Base-by-base conservation (phyloP, 208 protist genomes). In the Acanthamoeba royreba region DNA sequence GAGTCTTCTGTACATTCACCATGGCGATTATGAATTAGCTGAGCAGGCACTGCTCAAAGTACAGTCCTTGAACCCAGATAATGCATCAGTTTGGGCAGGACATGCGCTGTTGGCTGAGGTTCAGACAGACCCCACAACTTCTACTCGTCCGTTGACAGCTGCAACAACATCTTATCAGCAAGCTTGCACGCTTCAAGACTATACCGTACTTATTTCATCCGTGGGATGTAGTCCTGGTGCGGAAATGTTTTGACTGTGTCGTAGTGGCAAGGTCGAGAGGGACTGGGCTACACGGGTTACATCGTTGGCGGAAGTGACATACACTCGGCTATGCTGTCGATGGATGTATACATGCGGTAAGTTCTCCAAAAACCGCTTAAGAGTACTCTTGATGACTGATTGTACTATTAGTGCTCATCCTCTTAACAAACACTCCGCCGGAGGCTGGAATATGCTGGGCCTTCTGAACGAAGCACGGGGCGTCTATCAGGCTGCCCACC, bases 21-120 rank as follows among this genome's bases (percentile, higher is more conserved):
- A 89, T 52, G 83, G 83, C 49, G 52, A 89, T 52, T 88, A 63
- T n/a, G 8, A 25, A 0, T 28, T 88, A 31, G 79, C 79, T 15
- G 79, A 88, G 69, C 35, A 89, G 83, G 83, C 83, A 28, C 66
- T 89, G 49, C 46, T 66, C 83, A 89, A 58, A 42, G 83, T 52
- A 13, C 83, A 89, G 38, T 89, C 83, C 25, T 42, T 69, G 22
- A 66, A n/a, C 22, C 83, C 83, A 13, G 83, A 89, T 5, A 89
- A 69, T 19, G 83, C 83, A 11, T 58, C 83, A 22, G 53, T 66
- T 0, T 89, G 83, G 83, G 46, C 53, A 5, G 83, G 83, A 13
- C 83, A 89, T 42, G 83, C 52, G 2, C 83, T 89, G 0, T 35
- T 89, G 0, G 46, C 83, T 11, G 83, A 58, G 35, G 5, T 66